A percentile compares a stretch with the other conserved stretches of the same genome.
Evolutionary conservation across 1,284 basidiomycete species (phyloP).

Genomic region (Athelia sp.): DNA sequence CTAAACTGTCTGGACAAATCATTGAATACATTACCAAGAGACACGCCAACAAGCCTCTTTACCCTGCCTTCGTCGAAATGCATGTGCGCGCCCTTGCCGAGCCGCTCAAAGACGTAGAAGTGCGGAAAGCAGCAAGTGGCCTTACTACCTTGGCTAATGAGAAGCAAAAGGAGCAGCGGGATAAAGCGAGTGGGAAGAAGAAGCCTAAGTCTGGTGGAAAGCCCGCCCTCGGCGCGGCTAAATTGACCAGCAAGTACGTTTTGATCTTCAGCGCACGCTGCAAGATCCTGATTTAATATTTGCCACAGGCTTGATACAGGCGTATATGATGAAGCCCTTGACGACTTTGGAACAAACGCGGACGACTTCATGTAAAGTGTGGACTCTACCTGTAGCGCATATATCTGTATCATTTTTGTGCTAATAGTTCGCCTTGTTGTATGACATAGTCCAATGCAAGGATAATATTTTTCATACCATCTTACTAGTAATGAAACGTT

Average conservation of each 20-base stretch:
- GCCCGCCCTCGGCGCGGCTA: slow-evolving; percentile 70
- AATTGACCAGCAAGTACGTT: slow-evolving; percentile 56
- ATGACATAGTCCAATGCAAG: background rate
- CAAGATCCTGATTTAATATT: slow-evolving; percentile 1
- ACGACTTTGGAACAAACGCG: slow-evolving; percentile 68
- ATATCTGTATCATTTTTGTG: background rate
- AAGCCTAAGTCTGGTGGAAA: slow-evolving; percentile 72
- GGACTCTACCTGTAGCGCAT: background rate
- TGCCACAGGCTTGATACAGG: slow-evolving; percentile 75
- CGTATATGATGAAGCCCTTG: slow-evolving; percentile 81
- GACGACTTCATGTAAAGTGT: slow-evolving; percentile 71
- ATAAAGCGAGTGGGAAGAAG: slow-evolving; percentile 86
- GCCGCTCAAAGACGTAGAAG: slow-evolving; percentile 82
- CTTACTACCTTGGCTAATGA: slow-evolving; percentile 87
- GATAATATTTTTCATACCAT: slow-evolving; percentile 24
- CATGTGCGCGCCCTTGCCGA: slow-evolving; percentile 70
- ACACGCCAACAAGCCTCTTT: slow-evolving; percentile 79
- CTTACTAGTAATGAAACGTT: slow-evolving; percentile 51
- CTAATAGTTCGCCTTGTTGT: slow-evolving; percentile 24
- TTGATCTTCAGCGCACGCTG: slow-evolving; percentile 1
- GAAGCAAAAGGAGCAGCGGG: slow-evolving; percentile 87
- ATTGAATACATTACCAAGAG: slow-evolving; percentile 70
- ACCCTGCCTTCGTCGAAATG: slow-evolving; percentile 76
- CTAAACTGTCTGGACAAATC: slow-evolving; percentile 65
- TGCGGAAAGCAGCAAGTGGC: slow-evolving; percentile 78